Base-by-base conservation (phyloP, 108 stramenopile genomes). In the Pinguiococcus pyrenoidosus region DNA sequence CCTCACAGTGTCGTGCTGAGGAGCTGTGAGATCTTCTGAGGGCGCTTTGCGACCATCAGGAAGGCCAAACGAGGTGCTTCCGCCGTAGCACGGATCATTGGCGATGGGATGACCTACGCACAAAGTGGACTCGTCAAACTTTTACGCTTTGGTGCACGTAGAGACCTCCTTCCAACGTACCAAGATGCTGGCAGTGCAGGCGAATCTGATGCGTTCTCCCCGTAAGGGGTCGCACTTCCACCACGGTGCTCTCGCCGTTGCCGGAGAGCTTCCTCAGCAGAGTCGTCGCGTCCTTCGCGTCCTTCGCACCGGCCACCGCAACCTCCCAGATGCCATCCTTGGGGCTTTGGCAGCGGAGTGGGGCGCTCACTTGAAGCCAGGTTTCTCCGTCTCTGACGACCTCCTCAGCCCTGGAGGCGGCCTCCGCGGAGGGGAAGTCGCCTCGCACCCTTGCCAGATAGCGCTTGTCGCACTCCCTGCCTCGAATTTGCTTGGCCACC, bases 361-460 rank as follows among this genome's bases (percentile, higher is more conserved):
- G 59, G 22, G 64, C 66, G 14, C 10, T 27, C 24, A 68, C 64
- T 23, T 46, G 29, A 17, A 63, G 17, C 21, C 21, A 10, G 3
- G 29, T 25, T 16, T 18, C 29, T 0, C 30, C 25, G 27, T 8
- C 42, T 9, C 27, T 17, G 14, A 42, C 45, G 17, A 0, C 8
- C 20, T 29, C 54, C 25, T 18, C 50, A 3, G 10, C n/a, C 8
- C 33, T 18, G 16, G 55, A 17, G 36, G 44, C n/a, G 39, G 58
- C 41, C 21, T 39, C 14, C 23, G 38, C n/a, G 18, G 9, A 25
- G 24, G 59, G 59, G 54, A 74, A 74, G 20, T 37, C 16, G 26
- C 71, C 71, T n/a, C 12, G 7, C 35, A 74, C 73, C n/a, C 73
- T 49, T 3, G 73, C 73, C 8, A 74, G 50, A 43, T 74, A 74